Evolutionary conservation across 371 early-diverging fungal genomes (phyloP).

Genomic region (Batkoa obscura): DNA sequence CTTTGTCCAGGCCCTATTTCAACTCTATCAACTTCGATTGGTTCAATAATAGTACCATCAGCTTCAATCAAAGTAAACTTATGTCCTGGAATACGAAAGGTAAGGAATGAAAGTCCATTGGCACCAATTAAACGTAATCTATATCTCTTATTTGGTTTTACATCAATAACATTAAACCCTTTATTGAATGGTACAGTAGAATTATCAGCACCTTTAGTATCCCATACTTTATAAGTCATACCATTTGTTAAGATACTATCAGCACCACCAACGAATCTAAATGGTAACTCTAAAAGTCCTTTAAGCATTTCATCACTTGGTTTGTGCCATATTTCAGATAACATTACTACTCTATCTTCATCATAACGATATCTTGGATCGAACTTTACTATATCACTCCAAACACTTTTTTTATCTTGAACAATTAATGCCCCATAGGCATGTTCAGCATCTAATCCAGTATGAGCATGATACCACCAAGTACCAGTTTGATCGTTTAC

Average conservation of each 20-base stretch:
- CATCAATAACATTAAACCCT: background rate
- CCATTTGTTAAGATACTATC: slow-evolving; percentile 23
- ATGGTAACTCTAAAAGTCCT: slow-evolving; percentile 12
- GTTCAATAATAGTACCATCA: slow-evolving; percentile 5
- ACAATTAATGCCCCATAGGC: slow-evolving; percentile 1
- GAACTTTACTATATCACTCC: background rate
- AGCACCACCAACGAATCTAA: slow-evolving; percentile 13
- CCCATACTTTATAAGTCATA: no score
- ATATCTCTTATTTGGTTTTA: slow-evolving; percentile 2
- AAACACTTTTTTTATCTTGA: background rate
- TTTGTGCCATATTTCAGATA: slow-evolving; percentile 26
- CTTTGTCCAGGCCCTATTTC: slow-evolving; percentile 17
- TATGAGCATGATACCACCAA: slow-evolving; percentile 27
- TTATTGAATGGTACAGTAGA: no score
- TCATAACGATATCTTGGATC: slow-evolving; percentile 13
- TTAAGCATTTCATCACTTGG: slow-evolving; percentile 7
- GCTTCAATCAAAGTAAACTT: slow-evolving; percentile 14
- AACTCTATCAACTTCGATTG: slow-evolving; percentile 3
- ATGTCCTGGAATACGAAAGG: slow-evolving; percentile 18
- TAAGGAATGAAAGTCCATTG: slow-evolving; percentile 9
- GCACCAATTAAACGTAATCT: slow-evolving; percentile 4
- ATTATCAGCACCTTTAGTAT: no score
- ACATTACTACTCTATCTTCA: slow-evolving; percentile 17
- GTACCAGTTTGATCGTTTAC: slow-evolving; percentile 25
- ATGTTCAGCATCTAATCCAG: slow-evolving; percentile 7